Conservation (phyloP, 202 grass and related monocot genomes). For the Schoenoplectus triqueter region DNA sequence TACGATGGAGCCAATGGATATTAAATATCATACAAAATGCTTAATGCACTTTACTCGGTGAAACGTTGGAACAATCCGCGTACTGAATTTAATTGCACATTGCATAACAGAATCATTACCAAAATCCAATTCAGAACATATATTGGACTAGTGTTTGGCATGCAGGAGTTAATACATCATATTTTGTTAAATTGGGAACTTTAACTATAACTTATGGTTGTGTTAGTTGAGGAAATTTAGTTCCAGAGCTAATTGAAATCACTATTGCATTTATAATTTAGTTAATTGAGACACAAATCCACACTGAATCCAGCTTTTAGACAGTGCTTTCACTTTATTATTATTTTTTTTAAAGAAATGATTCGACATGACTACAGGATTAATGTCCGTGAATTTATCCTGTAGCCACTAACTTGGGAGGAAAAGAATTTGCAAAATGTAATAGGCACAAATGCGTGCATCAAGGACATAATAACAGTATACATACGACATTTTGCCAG, state of each 20-base stretch:
- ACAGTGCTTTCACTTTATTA: background rate
- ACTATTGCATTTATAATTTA: background rate
- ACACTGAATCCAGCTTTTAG: background rate
- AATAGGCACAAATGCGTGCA: slow-evolving; percentile 9
- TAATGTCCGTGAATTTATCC: background rate
- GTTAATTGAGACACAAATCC: background rate
- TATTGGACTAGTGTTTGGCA: background rate
- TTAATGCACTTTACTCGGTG: background rate
- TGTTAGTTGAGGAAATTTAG: background rate
- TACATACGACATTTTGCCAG: background rate
- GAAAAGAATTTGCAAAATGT: background rate
- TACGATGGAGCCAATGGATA: no score
- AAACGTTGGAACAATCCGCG: background rate
- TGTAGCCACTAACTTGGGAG: background rate
- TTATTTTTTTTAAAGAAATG: slow-evolving; percentile 16
- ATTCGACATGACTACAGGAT: slow-evolving; percentile 8
- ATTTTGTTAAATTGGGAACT: background rate
- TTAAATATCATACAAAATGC: background rate
- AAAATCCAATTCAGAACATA: background rate
- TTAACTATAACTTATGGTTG: background rate
- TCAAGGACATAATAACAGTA: background rate
- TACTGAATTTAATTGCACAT: background rate
- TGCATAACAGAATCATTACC: background rate
- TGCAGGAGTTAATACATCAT: background rate
- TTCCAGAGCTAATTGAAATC: background rate